Conservation (phyloP, 2,329 filamentous ascomycete genomes). For the Hypocrella siamensis region DNA sequence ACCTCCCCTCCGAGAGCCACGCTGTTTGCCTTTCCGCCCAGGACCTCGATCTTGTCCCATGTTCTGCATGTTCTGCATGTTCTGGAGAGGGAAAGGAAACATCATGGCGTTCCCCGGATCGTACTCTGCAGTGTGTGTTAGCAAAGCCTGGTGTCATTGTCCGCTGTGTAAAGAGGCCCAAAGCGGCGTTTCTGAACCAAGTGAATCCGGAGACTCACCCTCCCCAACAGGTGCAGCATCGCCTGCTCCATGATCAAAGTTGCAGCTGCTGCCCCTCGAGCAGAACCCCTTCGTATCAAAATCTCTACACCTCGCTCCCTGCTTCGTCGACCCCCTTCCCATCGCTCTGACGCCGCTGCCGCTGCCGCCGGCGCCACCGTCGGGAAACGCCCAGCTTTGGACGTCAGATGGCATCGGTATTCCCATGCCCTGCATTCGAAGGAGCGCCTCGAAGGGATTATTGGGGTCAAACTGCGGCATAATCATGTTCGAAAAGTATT, state of each 20-base stretch:
- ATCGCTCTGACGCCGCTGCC: slow-evolving; percentile 7
- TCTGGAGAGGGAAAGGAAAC: slow-evolving; percentile 8
- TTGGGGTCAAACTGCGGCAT: slow-evolving; percentile 37
- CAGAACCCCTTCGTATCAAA: slow-evolving; percentile 63
- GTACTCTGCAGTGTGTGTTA: slow-evolving; percentile 12
- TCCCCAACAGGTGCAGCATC: slow-evolving; percentile 5
- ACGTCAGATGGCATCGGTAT: slow-evolving; percentile 24
- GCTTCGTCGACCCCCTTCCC: slow-evolving; percentile 20
- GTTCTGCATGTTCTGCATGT: slow-evolving; percentile 16
- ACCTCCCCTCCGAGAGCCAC: slow-evolving; percentile 18
- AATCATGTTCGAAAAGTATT: slow-evolving; percentile 3
- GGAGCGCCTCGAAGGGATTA: slow-evolving; percentile 44
- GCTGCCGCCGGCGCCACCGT: slow-evolving; percentile 1
- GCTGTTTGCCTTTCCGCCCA: slow-evolving; percentile 16
- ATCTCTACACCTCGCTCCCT: slow-evolving; percentile 41
- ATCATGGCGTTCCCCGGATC: slow-evolving; percentile 15
- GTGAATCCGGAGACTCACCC: slow-evolving; percentile 12
- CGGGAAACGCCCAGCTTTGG: slow-evolving; percentile 1
- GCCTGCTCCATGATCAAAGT: slow-evolving; percentile 45
- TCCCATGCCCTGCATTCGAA: slow-evolving; percentile 44
- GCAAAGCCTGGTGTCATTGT: background rate
- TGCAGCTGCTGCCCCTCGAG: slow-evolving; percentile 48
- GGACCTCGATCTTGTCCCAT: slow-evolving; percentile 18
- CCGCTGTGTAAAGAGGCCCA: background rate
- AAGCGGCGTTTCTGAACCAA: too few relatives aligned